Evolutionary conservation across 2,329 filamentous ascomycete genomes (phyloP), one percentile per base, ranked within the genome.

Genomic region (Alternaria alternata): DNA sequence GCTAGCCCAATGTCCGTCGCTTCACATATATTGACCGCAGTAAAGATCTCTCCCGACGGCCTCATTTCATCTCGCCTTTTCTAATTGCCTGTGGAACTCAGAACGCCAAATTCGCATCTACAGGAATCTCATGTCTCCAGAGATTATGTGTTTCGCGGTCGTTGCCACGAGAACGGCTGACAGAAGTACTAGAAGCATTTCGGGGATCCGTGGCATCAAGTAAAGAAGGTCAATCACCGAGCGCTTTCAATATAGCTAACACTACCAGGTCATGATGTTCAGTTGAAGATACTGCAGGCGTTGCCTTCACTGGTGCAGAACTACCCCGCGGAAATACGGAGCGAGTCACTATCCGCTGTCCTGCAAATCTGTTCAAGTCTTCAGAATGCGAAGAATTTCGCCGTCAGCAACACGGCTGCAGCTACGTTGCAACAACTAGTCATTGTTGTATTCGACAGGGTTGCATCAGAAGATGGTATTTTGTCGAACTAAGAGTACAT

Each of bases 351-450:
- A 39, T 91, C 93, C 28, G 92, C 88, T 9, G 88, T 92, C 0
- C 81, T 99, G 66, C 94, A 96, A 75, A 92, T 97, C 75, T 98
- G 95, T 80, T 95, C 95, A 62, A 90, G 92, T 51, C 81, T 99
- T 49, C 94, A 98, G 79, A 90, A 88, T 57, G 95, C 91, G 78
- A 98, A 97, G 80, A 96, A 94, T 81, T 88, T 90, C 26, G 93
- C 96, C 52, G 93, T 99, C 69, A 96, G 94, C 75, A 96, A 96
- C 70, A 98, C 96, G 1, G 95, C 95, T 9, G 93, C 94, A 26
- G 95, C 95, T n/a, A 98, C 95, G 2, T 82, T 99, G 54, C 94
- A 97, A 79, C 95, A 98, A 78, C 86, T 99, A 14, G 89, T 98
- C 7, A 92, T 95, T 32, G 91, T 92, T 0, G 91, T 97, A 0